Conservation (phyloP, 306 rosid genomes). For the Fragaria nilgerrensis region DNA sequence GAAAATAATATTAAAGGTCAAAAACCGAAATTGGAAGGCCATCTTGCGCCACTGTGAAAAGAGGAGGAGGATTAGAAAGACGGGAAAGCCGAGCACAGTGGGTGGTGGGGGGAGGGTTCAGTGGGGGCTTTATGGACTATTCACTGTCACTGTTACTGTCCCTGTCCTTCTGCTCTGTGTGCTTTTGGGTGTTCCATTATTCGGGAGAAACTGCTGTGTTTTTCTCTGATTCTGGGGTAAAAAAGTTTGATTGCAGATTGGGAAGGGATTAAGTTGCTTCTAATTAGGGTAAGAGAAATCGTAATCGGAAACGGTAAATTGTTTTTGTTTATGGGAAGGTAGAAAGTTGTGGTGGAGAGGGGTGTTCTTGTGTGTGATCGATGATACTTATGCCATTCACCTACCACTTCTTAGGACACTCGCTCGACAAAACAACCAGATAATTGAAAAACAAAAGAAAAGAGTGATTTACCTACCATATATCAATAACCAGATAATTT, state of each 20-base stretch:
- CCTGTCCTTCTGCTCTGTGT: not conserved
- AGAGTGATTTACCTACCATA: not conserved
- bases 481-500: not conserved
- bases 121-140: not conserved
- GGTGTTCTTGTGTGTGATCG: conserved; percentile 5
- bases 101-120: not conserved
- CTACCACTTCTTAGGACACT: not conserved
- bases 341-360: not conserved
- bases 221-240: not conserved
- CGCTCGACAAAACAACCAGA: too few species aligned
- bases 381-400: conserved; percentile 4
- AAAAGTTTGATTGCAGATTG: not conserved
- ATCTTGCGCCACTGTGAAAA: not conserved
- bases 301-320: not conserved
- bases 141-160: not conserved
- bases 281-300: not conserved
- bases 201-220: not conserved
- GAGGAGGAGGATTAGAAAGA: not conserved
- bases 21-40: not conserved
- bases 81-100: not conserved
- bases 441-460: not conserved
- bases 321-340: not conserved
- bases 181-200: not conserved
- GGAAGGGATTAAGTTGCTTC: too few species aligned
- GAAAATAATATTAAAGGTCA: not conserved